Conservation (phyloP, 371 early-diverging fungal species). For the Lichtheimia ornata region DNA sequence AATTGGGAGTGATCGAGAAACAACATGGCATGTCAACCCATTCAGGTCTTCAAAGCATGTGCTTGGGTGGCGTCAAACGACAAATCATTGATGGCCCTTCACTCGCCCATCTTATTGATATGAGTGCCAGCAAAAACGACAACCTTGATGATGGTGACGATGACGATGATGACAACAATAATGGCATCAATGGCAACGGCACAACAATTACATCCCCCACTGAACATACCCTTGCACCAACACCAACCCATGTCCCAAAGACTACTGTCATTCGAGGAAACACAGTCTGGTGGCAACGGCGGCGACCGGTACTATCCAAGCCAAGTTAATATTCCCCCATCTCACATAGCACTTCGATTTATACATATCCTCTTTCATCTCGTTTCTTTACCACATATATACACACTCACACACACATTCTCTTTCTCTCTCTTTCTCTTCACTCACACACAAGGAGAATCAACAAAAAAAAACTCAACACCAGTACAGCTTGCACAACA, state of each 20-base stretch:
- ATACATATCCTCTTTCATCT: not conserved
- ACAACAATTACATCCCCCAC: not conserved
- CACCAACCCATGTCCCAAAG: conserved; percentile 30
- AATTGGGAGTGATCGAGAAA: conserved; percentile 21
- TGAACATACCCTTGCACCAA: too few relatives aligned
- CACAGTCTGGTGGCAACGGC: conserved; percentile 51
- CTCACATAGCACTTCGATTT: not conserved
- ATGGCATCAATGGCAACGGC: conserved; percentile 5
- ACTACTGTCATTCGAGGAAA: conserved; percentile 40
- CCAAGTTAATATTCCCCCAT: conserved; percentile 13
- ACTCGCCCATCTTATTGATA: conserved; percentile 25
- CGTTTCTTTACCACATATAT: conserved; percentile 1
- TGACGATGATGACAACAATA: conserved; percentile 15
- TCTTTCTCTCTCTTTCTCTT: too few relatives aligned
- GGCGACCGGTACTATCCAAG: conserved; percentile 19
- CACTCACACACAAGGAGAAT: not conserved
- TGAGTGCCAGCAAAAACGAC: conserved; percentile 35
- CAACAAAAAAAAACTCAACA: not conserved
- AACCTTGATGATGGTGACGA: conserved; percentile 16
- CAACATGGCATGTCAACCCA: not conserved
- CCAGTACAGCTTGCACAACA: too few relatives aligned
- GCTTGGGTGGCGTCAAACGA: conserved; percentile 38
- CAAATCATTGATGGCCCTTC: conserved; percentile 29
- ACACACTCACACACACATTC: not conserved
- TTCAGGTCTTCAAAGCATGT: conserved; percentile 33